A percentile compares a stretch with the other conserved stretches of the same genome.
phyloP scores from a whole-genome alignment of 2,329 filamentous ascomycete species.

The Ceratocystis destructans region DNA sequence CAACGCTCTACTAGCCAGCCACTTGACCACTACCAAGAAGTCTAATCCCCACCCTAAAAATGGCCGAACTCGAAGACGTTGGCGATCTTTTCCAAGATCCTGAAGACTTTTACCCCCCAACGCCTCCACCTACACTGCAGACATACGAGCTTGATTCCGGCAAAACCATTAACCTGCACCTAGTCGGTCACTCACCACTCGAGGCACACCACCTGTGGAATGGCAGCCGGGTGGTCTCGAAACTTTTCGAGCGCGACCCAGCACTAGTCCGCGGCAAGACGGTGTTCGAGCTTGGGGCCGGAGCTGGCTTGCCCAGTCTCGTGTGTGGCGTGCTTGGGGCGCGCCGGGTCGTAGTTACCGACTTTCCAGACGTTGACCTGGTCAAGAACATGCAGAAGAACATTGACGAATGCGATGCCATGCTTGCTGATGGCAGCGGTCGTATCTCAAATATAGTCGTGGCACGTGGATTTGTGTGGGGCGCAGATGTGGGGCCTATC shows the following conservation, averaged over 20 bases:
- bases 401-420: constrained; percentile 42
- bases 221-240: constrained; percentile 62
- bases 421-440: constrained; percentile 25
- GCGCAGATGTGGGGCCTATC: constrained; percentile 46
- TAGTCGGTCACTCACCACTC: constrained; percentile 77
- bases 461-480: constrained; percentile 73
- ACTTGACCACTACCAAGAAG: background rate
- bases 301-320: constrained; percentile 70
- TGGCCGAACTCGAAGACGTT: constrained; percentile 28
- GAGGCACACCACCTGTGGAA: constrained; percentile 93
- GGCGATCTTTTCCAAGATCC: constrained; percentile 64
- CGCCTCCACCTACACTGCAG: constrained; percentile 60
- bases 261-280: constrained; percentile 49
- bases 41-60: constrained; percentile 16
- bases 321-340: constrained; percentile 64
- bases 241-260: constrained; percentile 62
- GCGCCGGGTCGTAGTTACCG: constrained; percentile 59
- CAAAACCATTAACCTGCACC: constrained; percentile 51
- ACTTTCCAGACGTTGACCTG: constrained; percentile 79
- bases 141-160: constrained; percentile 57
- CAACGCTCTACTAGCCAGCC: background rate
- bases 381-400: constrained; percentile 68
- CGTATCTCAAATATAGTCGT: constrained; percentile 31
- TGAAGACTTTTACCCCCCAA: constrained; percentile 62
- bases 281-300: constrained; percentile 82